These are phyloP conservation scores for Verticillium tricorpus DNA, from an alignment of 2,329 filamentous ascomycete genomes.

Conservation along the genomic window DNA sequence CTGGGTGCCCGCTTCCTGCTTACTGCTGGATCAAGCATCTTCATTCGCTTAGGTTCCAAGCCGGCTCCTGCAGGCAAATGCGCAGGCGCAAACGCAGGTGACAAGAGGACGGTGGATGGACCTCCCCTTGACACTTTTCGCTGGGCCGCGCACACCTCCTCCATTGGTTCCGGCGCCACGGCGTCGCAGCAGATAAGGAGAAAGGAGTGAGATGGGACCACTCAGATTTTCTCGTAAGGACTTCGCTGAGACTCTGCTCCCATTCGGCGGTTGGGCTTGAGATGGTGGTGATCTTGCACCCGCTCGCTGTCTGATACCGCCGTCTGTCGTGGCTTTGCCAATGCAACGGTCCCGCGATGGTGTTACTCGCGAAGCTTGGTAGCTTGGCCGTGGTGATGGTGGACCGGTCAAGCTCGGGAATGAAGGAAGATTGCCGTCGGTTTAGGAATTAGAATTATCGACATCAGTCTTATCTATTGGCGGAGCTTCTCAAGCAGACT, in stretches of 20 bases:
- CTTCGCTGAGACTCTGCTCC: not conserved
- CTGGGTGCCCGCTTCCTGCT: too few species aligned
- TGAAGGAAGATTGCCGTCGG: not conserved
- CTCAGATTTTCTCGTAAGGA: not conserved
- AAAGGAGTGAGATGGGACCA: not conserved
- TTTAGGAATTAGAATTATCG: not conserved
- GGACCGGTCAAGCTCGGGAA: not conserved
- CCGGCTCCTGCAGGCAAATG: not conserved
- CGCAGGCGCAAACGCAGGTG: not conserved
- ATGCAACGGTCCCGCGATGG: not conserved
- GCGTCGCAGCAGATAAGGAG: not conserved
- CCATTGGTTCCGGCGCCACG: not conserved
- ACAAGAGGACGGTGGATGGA: not conserved
- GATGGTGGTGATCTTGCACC: not conserved
- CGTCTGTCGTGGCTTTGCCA: not conserved
- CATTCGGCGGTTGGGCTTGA: not conserved
- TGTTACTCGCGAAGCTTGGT: not conserved
- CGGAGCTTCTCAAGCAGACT: not conserved
- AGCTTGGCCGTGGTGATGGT: not conserved
- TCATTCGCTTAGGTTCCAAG: not conserved
- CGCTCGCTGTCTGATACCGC: not conserved
- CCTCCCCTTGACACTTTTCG: not conserved
- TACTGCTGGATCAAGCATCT: not conserved
- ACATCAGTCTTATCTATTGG: not conserved
- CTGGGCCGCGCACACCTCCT: not conserved